phyloP scores from a whole-genome alignment of 2,329 filamentous ascomycete genomes.

The Neonectria coccinea region DNA sequence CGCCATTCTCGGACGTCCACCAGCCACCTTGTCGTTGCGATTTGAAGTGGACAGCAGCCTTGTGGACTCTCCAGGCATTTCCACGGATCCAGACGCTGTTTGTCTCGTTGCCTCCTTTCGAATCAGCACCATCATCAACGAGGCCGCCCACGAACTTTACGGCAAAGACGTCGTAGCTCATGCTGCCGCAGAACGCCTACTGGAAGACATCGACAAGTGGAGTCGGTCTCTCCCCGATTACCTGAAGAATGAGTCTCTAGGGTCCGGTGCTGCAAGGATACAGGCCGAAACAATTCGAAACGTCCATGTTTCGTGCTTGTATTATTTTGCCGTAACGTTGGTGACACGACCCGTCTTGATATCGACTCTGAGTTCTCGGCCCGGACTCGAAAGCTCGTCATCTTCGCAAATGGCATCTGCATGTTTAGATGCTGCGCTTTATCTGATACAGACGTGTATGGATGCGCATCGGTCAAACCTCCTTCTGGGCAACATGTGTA shows the following conservation, averaged over 20 bases:
- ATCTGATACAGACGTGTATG: constrained; percentile 65
- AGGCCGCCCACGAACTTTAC: constrained; percentile 57
- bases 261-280: not conserved
- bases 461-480: constrained; percentile 59
- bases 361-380: constrained; percentile 57
- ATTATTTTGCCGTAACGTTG: constrained; percentile 69
- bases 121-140: constrained; percentile 58
- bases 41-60: constrained; percentile 21
- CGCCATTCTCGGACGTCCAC: constrained; percentile 53
- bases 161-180: constrained; percentile 49
- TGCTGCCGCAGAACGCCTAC: constrained; percentile 53
- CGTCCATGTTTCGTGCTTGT: constrained; percentile 67
- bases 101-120: constrained; percentile 56
- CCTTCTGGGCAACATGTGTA: constrained; percentile 67
- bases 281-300: constrained; percentile 58
- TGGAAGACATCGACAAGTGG: constrained; percentile 59
- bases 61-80: constrained; percentile 28
- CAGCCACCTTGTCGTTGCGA: constrained; percentile 44
- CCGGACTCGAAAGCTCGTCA: constrained; percentile 41
- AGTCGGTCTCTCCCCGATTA: constrained; percentile 57
- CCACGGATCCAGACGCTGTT: constrained; percentile 37
- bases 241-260: constrained; percentile 31
- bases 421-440: constrained; percentile 67
- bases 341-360: constrained; percentile 68
- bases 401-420: constrained; percentile 59